A percentile compares a stretch with the other conserved stretches of the same genome.
These are phyloP conservation scores for Ilex aquifolium DNA, from an alignment of 257 asterid genomes.

Conservation along the genomic window DNA sequence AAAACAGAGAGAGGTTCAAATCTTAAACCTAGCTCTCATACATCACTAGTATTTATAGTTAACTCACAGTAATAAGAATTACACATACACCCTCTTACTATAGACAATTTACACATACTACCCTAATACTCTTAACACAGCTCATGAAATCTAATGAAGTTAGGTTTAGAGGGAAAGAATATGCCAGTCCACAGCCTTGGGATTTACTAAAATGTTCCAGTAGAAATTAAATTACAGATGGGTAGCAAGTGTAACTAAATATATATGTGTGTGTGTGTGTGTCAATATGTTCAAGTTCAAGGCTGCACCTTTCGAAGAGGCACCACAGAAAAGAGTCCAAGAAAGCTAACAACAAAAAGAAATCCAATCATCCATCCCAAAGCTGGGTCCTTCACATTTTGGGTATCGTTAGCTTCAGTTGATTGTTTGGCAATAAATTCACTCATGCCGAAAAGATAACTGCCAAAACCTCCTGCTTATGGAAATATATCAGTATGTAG, in stretches of 20 bases:
- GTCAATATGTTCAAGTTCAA: not conserved
- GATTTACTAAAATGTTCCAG: too few species aligned
- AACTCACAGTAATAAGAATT: too few species aligned
- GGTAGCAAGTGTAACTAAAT: not conserved
- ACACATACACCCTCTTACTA: too few species aligned
- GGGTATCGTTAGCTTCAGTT: conserved; percentile 23
- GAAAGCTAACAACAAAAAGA: conserved; percentile 58
- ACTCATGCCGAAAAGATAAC: conserved; percentile 64
- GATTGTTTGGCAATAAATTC: conserved; percentile 35
- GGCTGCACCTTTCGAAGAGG: conserved; percentile 59
- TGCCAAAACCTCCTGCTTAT: conserved; percentile 63
- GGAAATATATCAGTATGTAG: not conserved
- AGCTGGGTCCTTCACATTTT: conserved; percentile 34
- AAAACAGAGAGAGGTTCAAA: too few species aligned
- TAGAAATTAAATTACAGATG: too few species aligned
- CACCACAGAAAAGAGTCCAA: conserved; percentile 59
- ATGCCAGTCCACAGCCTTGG: too few species aligned
- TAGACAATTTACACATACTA: too few species aligned
- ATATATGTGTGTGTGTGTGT: not conserved
- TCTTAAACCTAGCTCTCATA: too few species aligned
- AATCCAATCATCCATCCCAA: conserved; percentile 63
- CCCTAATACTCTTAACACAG: too few species aligned
- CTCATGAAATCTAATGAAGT: too few species aligned
- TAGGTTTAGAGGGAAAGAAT: too few species aligned
- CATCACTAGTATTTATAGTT: too few species aligned